Percentiles rank a stretch among this genome's conserved stretches.
These are phyloP conservation scores for Saccharomyces hybrid DNA, from an alignment of 1,139 yeast genomes.

Conservation along the genomic window DNA sequence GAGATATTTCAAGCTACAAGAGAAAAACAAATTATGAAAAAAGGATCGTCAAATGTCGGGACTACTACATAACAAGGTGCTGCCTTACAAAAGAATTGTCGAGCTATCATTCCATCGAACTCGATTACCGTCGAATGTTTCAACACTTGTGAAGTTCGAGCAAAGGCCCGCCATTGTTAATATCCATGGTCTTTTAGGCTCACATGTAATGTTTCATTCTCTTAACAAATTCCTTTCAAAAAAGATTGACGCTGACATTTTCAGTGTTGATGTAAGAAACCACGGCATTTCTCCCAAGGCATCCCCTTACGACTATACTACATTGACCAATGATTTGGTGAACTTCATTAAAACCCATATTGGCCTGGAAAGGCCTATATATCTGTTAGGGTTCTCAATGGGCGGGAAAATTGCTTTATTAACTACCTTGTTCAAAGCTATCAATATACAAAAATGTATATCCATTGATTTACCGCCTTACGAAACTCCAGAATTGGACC, in stretches of 20 bases:
- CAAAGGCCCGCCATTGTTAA: conserved; percentile 21
- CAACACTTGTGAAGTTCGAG: neutral
- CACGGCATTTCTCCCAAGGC: conserved; percentile 45
- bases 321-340: conserved; percentile 39
- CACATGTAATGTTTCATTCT: conserved; percentile 18
- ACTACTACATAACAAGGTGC: conserved; percentile 2
- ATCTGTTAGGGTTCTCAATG: conserved; percentile 28
- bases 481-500: conserved; percentile 16
- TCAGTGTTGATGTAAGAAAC: conserved; percentile 44
- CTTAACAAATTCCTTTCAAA: conserved; percentile 30
- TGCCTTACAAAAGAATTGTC: conserved; percentile 10
- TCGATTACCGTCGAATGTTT: conserved; percentile 1
- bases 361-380: conserved; percentile 17
- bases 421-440: conserved; percentile 13
- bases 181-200: conserved; percentile 30
- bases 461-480: conserved; percentile 30
- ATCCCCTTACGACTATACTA: conserved; percentile 38
- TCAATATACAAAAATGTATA: conserved; percentile 20
- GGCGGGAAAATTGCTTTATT: conserved; percentile 30
- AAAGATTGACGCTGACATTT: conserved; percentile 29
- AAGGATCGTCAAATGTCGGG: neutral
- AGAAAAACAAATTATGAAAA: neutral
- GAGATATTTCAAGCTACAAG: neutral
- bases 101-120: conserved; percentile 18
- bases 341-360: conserved; percentile 18